Evolutionary conservation across 441 rosid genomes (phyloP), one percentile per base, ranked within the genome.

Genomic region (Populus hybrid): DNA sequence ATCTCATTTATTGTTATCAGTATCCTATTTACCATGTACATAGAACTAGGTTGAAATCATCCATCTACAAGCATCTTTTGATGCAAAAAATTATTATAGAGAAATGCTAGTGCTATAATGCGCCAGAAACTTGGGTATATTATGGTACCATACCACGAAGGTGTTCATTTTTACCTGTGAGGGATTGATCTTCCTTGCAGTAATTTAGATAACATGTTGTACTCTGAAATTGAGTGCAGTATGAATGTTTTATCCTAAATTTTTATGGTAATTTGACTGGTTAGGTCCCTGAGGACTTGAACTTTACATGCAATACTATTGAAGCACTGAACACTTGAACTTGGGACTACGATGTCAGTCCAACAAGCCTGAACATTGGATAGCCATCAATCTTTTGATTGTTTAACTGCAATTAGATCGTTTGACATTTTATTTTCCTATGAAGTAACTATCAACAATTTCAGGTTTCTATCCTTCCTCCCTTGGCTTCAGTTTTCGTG

Each of bases 391-490:
- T 50, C 21, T 11, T 21, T 18, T 32, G 35, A 57, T 67, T 67
- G 8, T 69, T 61, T n/a, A 3, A 42, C 8, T 46, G 30, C 72
- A 4, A 53, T 36, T 8, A 23, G n/a, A 30, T 14, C 20, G 59
- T 69, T 36, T 40, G 35, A 71, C 67, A 70, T 32, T 68, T 71
- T 79, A 28, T 64, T 7, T 75, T 71, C 46, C 53, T 24, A 57
- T 64, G 64, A 75, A 30, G 67, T 71, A 67, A 77, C 24, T 78
- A 30, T 85, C 66, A 53, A 46, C 68, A 36, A 80, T 87, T 81
- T 83, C 92, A 95, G 99, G 98, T 95, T 72, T 95, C 99, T 28
- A 90, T 95, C 90, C 99, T 95, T 85, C 99, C 99, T 78, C 97
- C 99, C 36, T 77, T 94, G 82, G 94, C 97, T 84, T 95, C 98